Base-by-base conservation (phyloP, 2,329 filamentous ascomycete species). In the Fonsecaea erecta region DNA sequence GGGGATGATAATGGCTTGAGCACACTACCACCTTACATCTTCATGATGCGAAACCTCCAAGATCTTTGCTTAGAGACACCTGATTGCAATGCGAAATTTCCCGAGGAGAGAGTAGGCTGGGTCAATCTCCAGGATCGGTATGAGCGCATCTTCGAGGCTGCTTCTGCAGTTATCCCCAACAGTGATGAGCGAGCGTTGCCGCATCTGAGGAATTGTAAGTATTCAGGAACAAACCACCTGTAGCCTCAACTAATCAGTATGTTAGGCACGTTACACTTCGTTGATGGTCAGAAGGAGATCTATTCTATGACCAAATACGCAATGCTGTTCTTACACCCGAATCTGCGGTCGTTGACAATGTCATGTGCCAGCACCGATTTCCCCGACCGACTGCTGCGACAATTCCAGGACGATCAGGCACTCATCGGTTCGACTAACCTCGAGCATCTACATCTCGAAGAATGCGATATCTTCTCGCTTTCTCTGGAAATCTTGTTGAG, bases 321-420 rank as follows among this genome's bases (percentile, higher is more conserved):
- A 51, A 70, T 68, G 63, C 61, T 72, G 11, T 72, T 72, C 57
- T 55, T 72, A 56, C 71, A 72, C 55, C 71, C 71, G 9, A 71
- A 58, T 18, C 56, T 72, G 21, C 66, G 63, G 35, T 69, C 66
- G 21, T 60, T 72, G 21, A 72, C 71, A 52, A 67, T 72, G 54
- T 72, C 71, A 18, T 72, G 71, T 60, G 70, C 70, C n/a, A 71
- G 70, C 46, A 72, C 70, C 53, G 71, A 72, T 59, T 68, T 66
- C 24, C 60, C 66, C 14, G 52, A 64, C 28, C 60, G 35, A 52
- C 26, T 71, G 28, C 61, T 70, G 16, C 48, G 30, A 24, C 51
- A 61, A 26, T 65, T 68, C 37, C 66, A 69, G 28, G 37, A 60
- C 21, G 68, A 71, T 28, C 9, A 61, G 18, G 58, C 60, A 11